These are phyloP conservation scores for Beauveria sp. DNA, from an alignment of 2,329 filamentous ascomycete genomes.

Conservation along the genomic window DNA sequence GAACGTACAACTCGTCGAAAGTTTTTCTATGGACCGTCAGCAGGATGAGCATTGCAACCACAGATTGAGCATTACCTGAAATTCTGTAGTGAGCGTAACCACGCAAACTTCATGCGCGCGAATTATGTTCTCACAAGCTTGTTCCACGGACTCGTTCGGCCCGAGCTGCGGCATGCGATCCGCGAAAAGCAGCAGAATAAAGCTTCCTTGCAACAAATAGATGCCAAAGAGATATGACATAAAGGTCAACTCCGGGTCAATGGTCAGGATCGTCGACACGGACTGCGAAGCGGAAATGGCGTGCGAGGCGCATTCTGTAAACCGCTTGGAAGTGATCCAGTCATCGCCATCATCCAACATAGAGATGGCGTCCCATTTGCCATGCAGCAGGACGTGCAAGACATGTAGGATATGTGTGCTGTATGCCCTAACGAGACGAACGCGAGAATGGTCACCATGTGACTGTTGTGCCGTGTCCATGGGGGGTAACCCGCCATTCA, in stretches of 20 bases:
- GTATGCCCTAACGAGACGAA: slow-evolving; percentile 36
- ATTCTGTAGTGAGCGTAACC: slow-evolving; percentile 41
- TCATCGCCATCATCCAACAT: slow-evolving; percentile 41
- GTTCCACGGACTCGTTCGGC: slow-evolving; percentile 36
- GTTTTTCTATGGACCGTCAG: slow-evolving; percentile 33
- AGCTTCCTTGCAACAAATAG: slow-evolving; percentile 43
- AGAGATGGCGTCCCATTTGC: slow-evolving; percentile 41
- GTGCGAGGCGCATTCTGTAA: slow-evolving; percentile 37
- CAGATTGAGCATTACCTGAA: slow-evolving; percentile 29
- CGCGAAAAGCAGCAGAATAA: slow-evolving; percentile 40
- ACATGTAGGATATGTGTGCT: slow-evolving; percentile 40
- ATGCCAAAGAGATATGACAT: slow-evolving; percentile 47
- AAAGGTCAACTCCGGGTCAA: slow-evolving; percentile 42
- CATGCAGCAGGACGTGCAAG: slow-evolving; percentile 38
- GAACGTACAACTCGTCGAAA: slow-evolving; percentile 46
- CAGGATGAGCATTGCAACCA: neutral
- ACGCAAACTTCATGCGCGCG: slow-evolving; percentile 43
- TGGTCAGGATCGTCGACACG: slow-evolving; percentile 35
- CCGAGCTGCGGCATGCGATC: slow-evolving; percentile 41
- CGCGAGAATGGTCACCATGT: slow-evolving; percentile 22
- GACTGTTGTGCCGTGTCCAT: slow-evolving; percentile 5
- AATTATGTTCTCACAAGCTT: slow-evolving; percentile 42
- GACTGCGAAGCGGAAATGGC: slow-evolving; percentile 39
- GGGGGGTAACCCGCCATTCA: slow-evolving; percentile 11
- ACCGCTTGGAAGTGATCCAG: slow-evolving; percentile 39